phyloP scores from a whole-genome alignment of 192 early-diverging fungal species.

The Backusella parvicylindrica region DNA sequence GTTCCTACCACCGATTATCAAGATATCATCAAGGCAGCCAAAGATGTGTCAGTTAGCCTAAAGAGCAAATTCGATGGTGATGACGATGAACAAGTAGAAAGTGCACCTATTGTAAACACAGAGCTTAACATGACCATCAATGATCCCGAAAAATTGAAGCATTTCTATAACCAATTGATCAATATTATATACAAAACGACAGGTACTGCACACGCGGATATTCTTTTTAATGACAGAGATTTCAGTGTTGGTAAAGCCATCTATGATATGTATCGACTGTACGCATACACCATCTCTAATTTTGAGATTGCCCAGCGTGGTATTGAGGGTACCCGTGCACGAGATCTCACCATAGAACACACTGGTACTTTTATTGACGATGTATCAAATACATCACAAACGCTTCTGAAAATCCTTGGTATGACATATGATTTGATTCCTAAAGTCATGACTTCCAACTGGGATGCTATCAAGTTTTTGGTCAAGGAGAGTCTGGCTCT shows the following conservation, averaged over 20 bases:
- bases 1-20: neutral
- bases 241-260: slow-evolving; percentile 7
- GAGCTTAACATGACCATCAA: slow-evolving; percentile 9
- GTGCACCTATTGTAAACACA: neutral
- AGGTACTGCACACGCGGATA: neutral
- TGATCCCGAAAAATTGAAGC: neutral
- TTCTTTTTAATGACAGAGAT: slow-evolving; percentile 6
- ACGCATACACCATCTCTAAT: slow-evolving; percentile 64
- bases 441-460: neutral
- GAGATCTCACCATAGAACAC: slow-evolving; percentile 24
- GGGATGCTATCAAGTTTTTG: neutral
- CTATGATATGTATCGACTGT: slow-evolving; percentile 52
- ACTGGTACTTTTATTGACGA: slow-evolving; percentile 59
- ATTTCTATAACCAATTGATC: slow-evolving; percentile 13
- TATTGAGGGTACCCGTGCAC: slow-evolving; percentile 36
- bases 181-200: neutral
- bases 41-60: neutral
- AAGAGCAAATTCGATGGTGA: neutral
- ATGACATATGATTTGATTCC: slow-evolving; percentile 40
- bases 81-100: neutral
- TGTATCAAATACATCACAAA: slow-evolving; percentile 58
- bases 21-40: neutral
- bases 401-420: slow-evolving; percentile 65
- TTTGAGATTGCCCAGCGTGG: slow-evolving; percentile 75
- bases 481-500: slow-evolving; percentile 6